Base-by-base conservation (phyloP, 345 rosid genomes). In the Rhizophora apiculata region DNA sequence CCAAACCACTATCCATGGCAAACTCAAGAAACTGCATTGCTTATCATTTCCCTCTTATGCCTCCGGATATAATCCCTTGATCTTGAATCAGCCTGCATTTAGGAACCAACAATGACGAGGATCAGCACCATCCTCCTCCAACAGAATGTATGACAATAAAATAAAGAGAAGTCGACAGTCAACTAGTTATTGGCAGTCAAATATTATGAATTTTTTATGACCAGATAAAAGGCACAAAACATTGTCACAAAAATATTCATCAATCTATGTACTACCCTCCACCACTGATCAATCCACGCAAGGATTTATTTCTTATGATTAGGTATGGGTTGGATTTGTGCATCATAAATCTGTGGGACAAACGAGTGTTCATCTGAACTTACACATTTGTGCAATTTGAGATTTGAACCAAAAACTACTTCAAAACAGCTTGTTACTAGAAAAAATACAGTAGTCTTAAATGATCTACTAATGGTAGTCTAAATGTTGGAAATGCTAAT, bases 51-150 rank as follows among this genome's bases (percentile, higher is more conserved):
- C 62, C 21, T 74, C 70, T 75, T 75, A 76, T 73, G 82, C 76
- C 79, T 82, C 69, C 61, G 88, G 37, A 92, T 80, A 79, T 81
- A 81, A 54, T 74, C 85, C 75, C 94, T 87, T 64, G 94, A 89
- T 80, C 85, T 89, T 59, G 85, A 83, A 78, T 92, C 94, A 78
- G 96, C 96, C 96, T 92, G 77, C 72, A 64, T 70, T 64, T 32
- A 54, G 63, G 9, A 67, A 46, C 51, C 20, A 63, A 69, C 39
- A 55, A 46, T 7, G 32, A 31, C 1, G 6, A 24, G 10, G 57
- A 65, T 54, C 54, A 43, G 18, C 5, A 63, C 22, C 52, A 26
- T 15, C 54, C 30, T 53, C 67, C 60, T n/a, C 56, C 37, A 67
- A 59, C 54, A 59, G n/a, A 19, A 64, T 11, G 36, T 5, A 64